Percentiles rank a stretch among this genome's conserved stretches.
phyloP scores from a whole-genome alignment of 2,329 filamentous ascomycete species.

The Berkeleyomyces rouxiae region DNA sequence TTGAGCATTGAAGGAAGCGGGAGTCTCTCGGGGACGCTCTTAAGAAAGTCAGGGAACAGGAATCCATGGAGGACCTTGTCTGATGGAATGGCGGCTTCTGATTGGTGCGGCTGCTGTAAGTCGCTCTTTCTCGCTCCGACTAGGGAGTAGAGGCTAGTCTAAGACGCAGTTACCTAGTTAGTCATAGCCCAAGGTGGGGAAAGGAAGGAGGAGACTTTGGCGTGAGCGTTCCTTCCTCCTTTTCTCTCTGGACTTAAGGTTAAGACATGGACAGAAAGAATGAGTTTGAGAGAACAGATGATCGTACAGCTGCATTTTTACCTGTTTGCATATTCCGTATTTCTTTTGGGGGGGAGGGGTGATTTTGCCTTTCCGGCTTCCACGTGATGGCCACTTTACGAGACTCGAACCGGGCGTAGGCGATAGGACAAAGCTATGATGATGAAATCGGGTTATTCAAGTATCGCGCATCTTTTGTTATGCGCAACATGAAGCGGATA shows the following conservation, averaged over 20 bases:
- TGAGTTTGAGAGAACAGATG: neutral
- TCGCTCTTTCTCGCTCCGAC: neutral
- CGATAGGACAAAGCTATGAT: neutral
- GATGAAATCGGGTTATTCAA: neutral
- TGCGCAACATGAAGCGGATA: neutral
- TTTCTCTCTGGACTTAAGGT: conserved; percentile 1
- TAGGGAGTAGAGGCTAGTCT: neutral
- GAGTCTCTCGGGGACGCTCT: neutral
- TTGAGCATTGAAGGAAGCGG: neutral
- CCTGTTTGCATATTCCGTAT: neutral
- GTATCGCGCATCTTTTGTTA: neutral
- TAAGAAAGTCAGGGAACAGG: neutral
- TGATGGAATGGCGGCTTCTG: neutral
- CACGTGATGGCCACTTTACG: neutral
- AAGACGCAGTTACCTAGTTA: too few relatives aligned
- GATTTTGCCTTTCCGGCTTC: neutral
- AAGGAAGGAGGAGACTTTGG: neutral
- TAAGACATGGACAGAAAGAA: neutral
- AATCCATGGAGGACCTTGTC: neutral
- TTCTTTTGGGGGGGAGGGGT: neutral
- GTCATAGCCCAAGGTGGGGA: neutral
- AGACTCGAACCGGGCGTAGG: neutral
- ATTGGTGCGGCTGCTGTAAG: neutral
- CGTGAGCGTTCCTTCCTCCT: neutral
- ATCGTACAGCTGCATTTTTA: neutral